Conservation (phyloP, 2,329 filamentous ascomycete species). For the Pleoardoris graminearum region DNA sequence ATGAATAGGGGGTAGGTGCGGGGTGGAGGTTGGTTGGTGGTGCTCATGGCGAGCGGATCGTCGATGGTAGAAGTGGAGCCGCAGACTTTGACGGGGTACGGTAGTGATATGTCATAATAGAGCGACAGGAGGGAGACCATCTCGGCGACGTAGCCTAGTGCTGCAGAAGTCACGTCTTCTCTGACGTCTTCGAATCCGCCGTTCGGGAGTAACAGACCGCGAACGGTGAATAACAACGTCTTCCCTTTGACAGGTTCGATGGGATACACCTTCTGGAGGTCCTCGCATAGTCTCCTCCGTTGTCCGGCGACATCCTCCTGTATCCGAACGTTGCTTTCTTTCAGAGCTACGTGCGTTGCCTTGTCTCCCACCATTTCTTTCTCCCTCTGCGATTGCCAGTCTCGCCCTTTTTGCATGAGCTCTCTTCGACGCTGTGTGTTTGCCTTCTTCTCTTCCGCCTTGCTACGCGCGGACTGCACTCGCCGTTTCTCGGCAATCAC, state of each 20-base stretch:
- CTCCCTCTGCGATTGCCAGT: slow-evolving; percentile 61
- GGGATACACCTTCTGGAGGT: slow-evolving; percentile 76
- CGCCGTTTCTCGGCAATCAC: slow-evolving; percentile 68
- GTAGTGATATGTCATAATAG: slow-evolving; percentile 77
- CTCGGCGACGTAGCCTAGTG: slow-evolving; percentile 77
- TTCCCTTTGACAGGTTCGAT: slow-evolving; percentile 68
- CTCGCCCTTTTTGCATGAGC: slow-evolving; percentile 68
- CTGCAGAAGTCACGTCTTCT: slow-evolving; percentile 76
- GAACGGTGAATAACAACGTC: slow-evolving; percentile 81
- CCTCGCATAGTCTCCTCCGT: slow-evolving; percentile 82
- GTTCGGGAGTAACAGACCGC: slow-evolving; percentile 77
- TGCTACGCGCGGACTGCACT: slow-evolving; percentile 63
- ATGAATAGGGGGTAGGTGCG: slow-evolving; percentile 76
- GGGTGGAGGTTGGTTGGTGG: slow-evolving; percentile 43
- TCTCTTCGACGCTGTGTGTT: slow-evolving; percentile 68
- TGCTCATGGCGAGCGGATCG: slow-evolving; percentile 65
- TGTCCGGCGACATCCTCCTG: slow-evolving; percentile 78
- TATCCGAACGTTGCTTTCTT: slow-evolving; percentile 59
- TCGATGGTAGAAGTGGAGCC: slow-evolving; percentile 76
- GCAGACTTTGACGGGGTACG: slow-evolving; percentile 74
- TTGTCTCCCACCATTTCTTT: slow-evolving; percentile 62
- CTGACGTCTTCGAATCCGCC: slow-evolving; percentile 72
- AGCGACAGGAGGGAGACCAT: slow-evolving; percentile 76
- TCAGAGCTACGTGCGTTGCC: slow-evolving; percentile 54
- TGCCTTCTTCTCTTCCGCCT: slow-evolving; percentile 67